Conservation (phyloP, 2,329 filamentous ascomycete species). For the Aspergillus fischeri region DNA sequence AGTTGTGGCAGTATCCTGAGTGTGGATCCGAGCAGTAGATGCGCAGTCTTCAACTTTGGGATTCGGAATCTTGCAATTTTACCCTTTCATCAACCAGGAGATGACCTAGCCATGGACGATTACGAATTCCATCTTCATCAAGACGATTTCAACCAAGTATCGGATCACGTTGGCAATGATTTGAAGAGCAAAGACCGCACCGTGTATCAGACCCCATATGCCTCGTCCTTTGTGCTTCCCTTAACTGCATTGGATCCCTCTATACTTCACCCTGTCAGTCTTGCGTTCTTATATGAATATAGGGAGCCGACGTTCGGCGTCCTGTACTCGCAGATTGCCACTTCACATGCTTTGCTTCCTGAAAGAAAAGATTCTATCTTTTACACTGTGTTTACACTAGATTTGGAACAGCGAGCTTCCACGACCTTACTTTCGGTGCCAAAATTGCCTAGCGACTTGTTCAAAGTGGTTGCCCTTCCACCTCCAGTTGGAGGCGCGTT, state of each 20-base stretch:
- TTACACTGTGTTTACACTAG: constrained; percentile 93
- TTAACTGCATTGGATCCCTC: constrained; percentile 83
- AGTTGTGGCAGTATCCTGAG: constrained; percentile 76
- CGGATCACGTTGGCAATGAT: constrained; percentile 18
- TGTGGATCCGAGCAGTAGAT: constrained; percentile 86
- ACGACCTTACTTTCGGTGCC: constrained; percentile 86
- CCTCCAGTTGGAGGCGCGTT: constrained; percentile 84
- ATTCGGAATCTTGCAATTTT: constrained; percentile 84
- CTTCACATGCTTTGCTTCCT: constrained; percentile 67
- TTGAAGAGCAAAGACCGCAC: constrained; percentile 34
- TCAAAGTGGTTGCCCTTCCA: constrained; percentile 75
- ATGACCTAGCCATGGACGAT: constrained; percentile 87
- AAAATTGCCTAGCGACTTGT: constrained; percentile 81
- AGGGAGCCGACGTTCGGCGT: constrained; percentile 96
- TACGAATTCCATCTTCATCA: constrained; percentile 81
- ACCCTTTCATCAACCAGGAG: constrained; percentile 80
- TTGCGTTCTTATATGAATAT: constrained; percentile 94
- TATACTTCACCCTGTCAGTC: constrained; percentile 82
- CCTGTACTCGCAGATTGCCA: constrained; percentile 69
- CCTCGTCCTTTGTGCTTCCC: constrained; percentile 87
- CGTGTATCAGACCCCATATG: constrained; percentile 63
- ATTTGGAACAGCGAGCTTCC: constrained; percentile 87
- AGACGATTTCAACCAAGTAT: constrained; percentile 50
- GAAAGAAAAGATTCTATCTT: constrained; percentile 80
- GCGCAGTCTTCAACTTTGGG: constrained; percentile 91